Base-by-base conservation (phyloP, 768 basidiomycete genomes). In the Kwoniella sp. region DNA sequence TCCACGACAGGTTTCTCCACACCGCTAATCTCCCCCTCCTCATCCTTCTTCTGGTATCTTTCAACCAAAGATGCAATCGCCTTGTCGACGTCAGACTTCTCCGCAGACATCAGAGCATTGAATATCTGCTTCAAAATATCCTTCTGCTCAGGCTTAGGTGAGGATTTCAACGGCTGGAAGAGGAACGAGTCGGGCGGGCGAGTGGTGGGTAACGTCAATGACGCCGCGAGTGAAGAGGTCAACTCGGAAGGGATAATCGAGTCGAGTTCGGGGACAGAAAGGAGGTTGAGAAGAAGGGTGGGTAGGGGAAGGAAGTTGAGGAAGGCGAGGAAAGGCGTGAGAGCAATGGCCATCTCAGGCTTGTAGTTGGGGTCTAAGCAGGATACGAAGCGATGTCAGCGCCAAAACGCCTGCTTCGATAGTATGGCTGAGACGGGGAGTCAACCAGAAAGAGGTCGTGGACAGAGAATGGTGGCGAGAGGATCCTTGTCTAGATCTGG, bases 301-400 rank as follows among this genome's bases (percentile, higher is more conserved):
- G 83, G 74, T 1, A 93, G 86, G 4, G 95, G 95, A 20, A 89
- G 86, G 83, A 98, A 99, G 48, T 95, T 95, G 77, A 94, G 95
- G 74, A 98, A 84, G 1, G 91, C 96, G 41, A 84, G 84, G 84
- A 98, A 98, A 15, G 88, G 87, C 0, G 94, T 94, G 65, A 99
- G 82, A 0, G 96, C 96, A 38, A 99, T 85, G n/a, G 94, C 93
- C 92, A 99, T 95, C 80, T 99, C 96, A 1, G 96, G 96, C 81
- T 99, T 99, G 74, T 99, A 96, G 77, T 98, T 98, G 4, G 88
- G 86, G 80, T 99, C 96, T 83, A 76, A 20, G 2, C 1, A 31
- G 15, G 9, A 45, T 20, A 17, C 8, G 4, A 17, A 45, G 9
- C 23, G 11, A 4, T 4, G 15, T 51, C 50, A 51, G 50, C 26